phyloP scores from a whole-genome alignment of 352 stramenopile species.

The Pythium volutum region DNA sequence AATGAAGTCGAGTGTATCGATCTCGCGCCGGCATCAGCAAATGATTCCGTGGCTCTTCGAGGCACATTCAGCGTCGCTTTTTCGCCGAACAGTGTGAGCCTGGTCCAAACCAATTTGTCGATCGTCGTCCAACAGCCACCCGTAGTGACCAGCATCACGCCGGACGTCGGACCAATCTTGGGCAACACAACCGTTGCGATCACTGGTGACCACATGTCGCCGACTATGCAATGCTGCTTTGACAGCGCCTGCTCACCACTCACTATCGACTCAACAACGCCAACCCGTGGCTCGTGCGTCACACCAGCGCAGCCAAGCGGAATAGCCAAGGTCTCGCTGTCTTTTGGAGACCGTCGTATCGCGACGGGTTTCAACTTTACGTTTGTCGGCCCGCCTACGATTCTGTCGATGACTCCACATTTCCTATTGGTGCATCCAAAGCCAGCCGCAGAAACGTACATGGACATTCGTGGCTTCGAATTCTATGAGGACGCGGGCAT shows the following conservation, averaged over 20 bases:
- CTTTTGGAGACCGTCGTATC: neutral
- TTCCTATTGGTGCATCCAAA: neutral
- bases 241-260: slow-evolving; percentile 29
- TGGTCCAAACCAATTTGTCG: neutral
- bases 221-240: slow-evolving; percentile 48
- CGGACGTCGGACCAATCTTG: slow-evolving; percentile 17
- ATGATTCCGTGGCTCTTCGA: neutral
- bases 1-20: slow-evolving; percentile 23
- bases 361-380: slow-evolving; percentile 13
- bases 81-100: slow-evolving; percentile 6
- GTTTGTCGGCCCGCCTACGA: neutral
- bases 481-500: neutral
- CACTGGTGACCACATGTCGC: slow-evolving; percentile 22
- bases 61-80: slow-evolving; percentile 5
- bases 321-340: neutral
- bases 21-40: neutral
- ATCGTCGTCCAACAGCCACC: slow-evolving; percentile 11
- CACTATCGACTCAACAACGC: neutral
- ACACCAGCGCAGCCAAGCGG: neutral
- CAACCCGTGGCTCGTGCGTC: slow-evolving; percentile 3
- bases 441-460: neutral
- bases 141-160: slow-evolving; percentile 22
- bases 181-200: slow-evolving; percentile 33
- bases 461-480: slow-evolving; percentile 6
- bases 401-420: neutral